Percentiles rank a stretch among this genome's conserved stretches.
These are phyloP conservation scores for Rhynchosporium graminicola DNA, from an alignment of 2,329 filamentous ascomycete genomes.

Conservation along the genomic window DNA sequence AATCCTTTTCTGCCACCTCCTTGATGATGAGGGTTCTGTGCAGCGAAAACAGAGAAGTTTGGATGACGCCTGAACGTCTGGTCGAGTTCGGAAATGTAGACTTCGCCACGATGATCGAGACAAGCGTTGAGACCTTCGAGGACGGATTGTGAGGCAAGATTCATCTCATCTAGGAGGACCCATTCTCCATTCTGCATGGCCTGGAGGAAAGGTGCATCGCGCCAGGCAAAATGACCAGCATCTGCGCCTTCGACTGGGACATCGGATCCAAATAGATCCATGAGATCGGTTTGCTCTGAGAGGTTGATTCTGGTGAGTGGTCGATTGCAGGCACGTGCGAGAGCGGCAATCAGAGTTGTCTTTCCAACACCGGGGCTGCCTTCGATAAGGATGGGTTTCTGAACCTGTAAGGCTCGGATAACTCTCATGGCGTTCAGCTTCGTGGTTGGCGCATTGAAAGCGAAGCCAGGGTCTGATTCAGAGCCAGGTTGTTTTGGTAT, in stretches of 20 bases:
- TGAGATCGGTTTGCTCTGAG: slow-evolving; percentile 95
- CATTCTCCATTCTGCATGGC: slow-evolving; percentile 97
- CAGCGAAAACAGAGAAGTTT: slow-evolving; percentile 91
- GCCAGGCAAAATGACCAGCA: slow-evolving; percentile 90
- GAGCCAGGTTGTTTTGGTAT: slow-evolving; percentile 56
- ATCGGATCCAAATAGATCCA: slow-evolving; percentile 96
- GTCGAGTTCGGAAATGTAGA: slow-evolving; percentile 93
- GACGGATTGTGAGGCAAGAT: slow-evolving; percentile 93
- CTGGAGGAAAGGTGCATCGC: slow-evolving; percentile 90
- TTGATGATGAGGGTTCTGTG: slow-evolving; percentile 97
- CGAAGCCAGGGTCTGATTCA: slow-evolving; percentile 62
- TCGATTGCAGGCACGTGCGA: slow-evolving; percentile 77
- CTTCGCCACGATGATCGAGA: slow-evolving; percentile 91
- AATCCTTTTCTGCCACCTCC: slow-evolving; percentile 93
- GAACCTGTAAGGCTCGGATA: slow-evolving; percentile 81
- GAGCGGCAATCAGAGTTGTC: slow-evolving; percentile 85
- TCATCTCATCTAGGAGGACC: slow-evolving; percentile 99
- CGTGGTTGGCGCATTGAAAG: slow-evolving; percentile 87
- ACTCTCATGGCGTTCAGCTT: slow-evolving; percentile 88
- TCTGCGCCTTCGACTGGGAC: slow-evolving; percentile 91
- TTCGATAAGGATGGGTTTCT: slow-evolving; percentile 90
- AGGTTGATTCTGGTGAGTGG: slow-evolving; percentile 92
- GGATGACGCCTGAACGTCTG: slow-evolving; percentile 90
- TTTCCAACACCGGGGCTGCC: slow-evolving; percentile 98
- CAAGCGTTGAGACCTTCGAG: slow-evolving; percentile 96